Base-by-base conservation (phyloP, 371 early-diverging fungal species). In the Umbelopsis sp. region DNA sequence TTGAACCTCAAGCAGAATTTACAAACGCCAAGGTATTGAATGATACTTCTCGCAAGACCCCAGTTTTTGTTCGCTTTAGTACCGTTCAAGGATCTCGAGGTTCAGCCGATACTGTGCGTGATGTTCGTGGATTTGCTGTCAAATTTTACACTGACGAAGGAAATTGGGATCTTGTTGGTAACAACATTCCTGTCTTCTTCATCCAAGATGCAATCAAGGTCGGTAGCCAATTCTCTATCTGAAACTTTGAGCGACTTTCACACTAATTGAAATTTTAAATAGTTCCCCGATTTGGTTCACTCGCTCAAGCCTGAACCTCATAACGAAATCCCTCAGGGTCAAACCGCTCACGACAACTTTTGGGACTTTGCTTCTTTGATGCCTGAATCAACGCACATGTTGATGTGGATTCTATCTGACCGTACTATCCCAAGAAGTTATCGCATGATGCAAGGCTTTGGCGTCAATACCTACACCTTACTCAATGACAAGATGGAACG, bases 31-130 rank as follows among this genome's bases (percentile, higher is more conserved):
- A 86, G 70, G 86, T 90, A 74, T 72, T 90, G 29, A 29, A 29
- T 63, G 70, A 72, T 70, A 69, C 67, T 41, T 74, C 84, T 20
- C 89, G 90, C 68, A 79, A 81, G 68, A 90, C 89, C 7, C 90
- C 90, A 1, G 63, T 86, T 14, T 90, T 89, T 70, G 71, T 80
- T 2, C 84, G 90, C 24, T 89, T 90, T 75, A 87, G 88, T 29
- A 86, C 86, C 10, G 89, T 89, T 16, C 85, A 82, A 50, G 90
- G 90, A 37, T 86, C 87, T 77, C 75, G 71, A 48, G 89, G 89
- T 41, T 73, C 80, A 5, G 80, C 81, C 12, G 89, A 90, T 67
- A 82, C 86, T 7, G 83, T 76, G 6, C 79, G 90, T 41, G 89
- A 90, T 46, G 85, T 85, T 7, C 81, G 88, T 29, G 90, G 90